A percentile compares a stretch with the other conserved stretches of the same genome.
Conservation (phyloP, 371 early-diverging fungal genomes). For the Apophysomyces sp. region DNA sequence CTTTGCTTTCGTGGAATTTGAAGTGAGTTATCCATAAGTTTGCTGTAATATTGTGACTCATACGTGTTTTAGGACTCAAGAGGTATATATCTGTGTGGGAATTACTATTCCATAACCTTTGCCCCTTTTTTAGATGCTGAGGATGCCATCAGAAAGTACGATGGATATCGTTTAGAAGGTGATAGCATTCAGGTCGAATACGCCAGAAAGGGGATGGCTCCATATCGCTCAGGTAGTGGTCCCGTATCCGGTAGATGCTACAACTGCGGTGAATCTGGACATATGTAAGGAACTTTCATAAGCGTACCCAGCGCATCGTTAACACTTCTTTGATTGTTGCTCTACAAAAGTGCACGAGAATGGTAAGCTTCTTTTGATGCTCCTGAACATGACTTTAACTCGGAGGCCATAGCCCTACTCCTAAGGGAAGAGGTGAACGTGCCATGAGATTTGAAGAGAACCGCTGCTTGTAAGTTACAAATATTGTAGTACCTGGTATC, state of each 20-base stretch:
- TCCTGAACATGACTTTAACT: not conserved
- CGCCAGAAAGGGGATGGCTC: conserved; percentile 9
- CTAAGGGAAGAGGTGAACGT: conserved; percentile 39
- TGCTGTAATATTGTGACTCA: not conserved
- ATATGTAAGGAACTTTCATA: conserved; percentile 26
- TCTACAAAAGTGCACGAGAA: conserved; percentile 28
- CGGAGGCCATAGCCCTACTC: conserved; percentile 18
- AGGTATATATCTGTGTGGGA: conserved; percentile 5
- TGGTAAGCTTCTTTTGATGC: conserved; percentile 18
- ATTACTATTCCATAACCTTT: not conserved
- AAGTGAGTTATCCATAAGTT: conserved; percentile 29
- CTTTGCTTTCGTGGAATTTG: conserved; percentile 59
- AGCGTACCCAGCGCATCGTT: not conserved
- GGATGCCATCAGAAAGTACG: conserved; percentile 67
- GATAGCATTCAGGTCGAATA: conserved; percentile 30
- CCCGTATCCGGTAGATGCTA: conserved; percentile 27
- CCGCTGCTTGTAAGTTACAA: conserved; percentile 36
- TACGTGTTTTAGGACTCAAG: conserved; percentile 21
- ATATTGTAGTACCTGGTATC: not conserved
- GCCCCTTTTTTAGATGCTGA: conserved; percentile 58
- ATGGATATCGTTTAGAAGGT: conserved; percentile 54
- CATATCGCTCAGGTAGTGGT: not conserved
- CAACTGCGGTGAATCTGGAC: conserved; percentile 40
- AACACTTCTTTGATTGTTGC: not conserved
- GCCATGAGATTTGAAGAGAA: conserved; percentile 42